phyloP scores from a whole-genome alignment of 2,329 filamentous ascomycete species.

The Penicillium concentricum region DNA sequence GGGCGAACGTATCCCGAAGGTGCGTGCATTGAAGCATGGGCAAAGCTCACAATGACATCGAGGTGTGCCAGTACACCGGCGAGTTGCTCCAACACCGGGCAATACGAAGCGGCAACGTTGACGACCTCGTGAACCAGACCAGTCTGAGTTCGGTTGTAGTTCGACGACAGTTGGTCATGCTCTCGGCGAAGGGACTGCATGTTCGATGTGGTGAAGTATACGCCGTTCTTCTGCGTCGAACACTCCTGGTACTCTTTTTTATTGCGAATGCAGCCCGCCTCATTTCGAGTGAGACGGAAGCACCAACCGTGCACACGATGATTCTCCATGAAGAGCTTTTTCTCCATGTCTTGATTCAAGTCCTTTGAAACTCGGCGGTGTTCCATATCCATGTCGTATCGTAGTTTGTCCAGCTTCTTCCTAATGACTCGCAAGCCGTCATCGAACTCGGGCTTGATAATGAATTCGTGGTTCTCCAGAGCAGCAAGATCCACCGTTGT shows the following conservation, averaged over 20 bases:
- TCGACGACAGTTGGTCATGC: slow-evolving; percentile 88
- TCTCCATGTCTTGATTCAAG: slow-evolving; percentile 87
- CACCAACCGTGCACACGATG: slow-evolving; percentile 96
- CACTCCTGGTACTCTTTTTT: slow-evolving; percentile 89
- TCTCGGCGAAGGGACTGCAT: slow-evolving; percentile 81
- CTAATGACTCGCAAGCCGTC: slow-evolving; percentile 83
- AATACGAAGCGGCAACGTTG: slow-evolving; percentile 88
- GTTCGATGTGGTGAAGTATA: slow-evolving; percentile 89
- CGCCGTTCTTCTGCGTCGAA: slow-evolving; percentile 97
- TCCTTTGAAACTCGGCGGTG: slow-evolving; percentile 75
- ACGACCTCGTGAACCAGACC: slow-evolving; percentile 92
- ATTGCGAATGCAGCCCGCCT: slow-evolving; percentile 90
- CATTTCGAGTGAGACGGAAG: slow-evolving; percentile 85
- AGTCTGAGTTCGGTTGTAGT: slow-evolving; percentile 91
- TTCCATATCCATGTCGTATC: slow-evolving; percentile 78
- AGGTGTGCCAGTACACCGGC: slow-evolving; percentile 87
- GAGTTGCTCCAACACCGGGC: slow-evolving; percentile 84
- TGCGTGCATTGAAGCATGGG: slow-evolving; percentile 89
- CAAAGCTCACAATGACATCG: slow-evolving; percentile 91
- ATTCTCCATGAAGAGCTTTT: slow-evolving; percentile 97
- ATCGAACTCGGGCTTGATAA: slow-evolving; percentile 98
- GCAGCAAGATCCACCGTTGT: slow-evolving; percentile 95
- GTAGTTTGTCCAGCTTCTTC: slow-evolving; percentile 83
- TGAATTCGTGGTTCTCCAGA: slow-evolving; percentile 94
- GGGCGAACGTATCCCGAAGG: slow-evolving; percentile 89